Evolutionary conservation across 2,329 filamentous ascomycete genomes (phyloP), one percentile per base, ranked within the genome.

Genomic region (Ophiostoma piceae): DNA sequence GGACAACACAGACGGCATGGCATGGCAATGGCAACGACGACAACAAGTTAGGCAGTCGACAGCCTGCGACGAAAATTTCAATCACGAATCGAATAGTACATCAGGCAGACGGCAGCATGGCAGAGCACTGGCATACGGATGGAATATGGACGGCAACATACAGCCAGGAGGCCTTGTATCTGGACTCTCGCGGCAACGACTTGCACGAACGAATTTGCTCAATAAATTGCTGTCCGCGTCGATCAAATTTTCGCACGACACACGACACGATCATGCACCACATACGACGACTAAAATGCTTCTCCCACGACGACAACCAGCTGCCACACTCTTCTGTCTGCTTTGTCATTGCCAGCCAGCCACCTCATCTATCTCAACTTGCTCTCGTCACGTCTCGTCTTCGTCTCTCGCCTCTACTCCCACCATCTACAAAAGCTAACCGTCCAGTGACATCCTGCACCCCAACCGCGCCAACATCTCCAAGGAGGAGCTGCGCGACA

Each of bases 381-480:
- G 8, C 43, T 41, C 39, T 41, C 39, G 9, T 41, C 11, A 2
- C 37, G 37, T 41, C 12, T 51, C n/a, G 8, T 19, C 16, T 5
- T 35, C 19, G 14, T n/a, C 47, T 54, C 4, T 19, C 19, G n/a
- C 8, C 22, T 57, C n/a, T 29, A 12, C n/a, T 22, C 12, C 16
- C 51, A 26, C 51, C n/a, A 57, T 22, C 4, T 35, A 43, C 47
- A 54, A 19, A 7, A 41, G 37, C 69, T 71, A 68, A 71, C 67
- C 9, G 22, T 62, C 71, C 82, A 99, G 95, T 88, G 95, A 99
- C 84, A 94, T 99, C 86, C 94, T 99, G 84, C 95, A 99, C 90
- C 95, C 95, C 83, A 92, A 92, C 88, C 93, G 93, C 79, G 86
- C 95, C 85, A 97, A 97, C 87, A 95, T 99, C 86, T 93, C 92